Evolutionary conservation across 768 basidiomycete genomes (phyloP), one percentile per base, ranked within the genome.

Genomic region (Sistotremastrum niveocremeum): DNA sequence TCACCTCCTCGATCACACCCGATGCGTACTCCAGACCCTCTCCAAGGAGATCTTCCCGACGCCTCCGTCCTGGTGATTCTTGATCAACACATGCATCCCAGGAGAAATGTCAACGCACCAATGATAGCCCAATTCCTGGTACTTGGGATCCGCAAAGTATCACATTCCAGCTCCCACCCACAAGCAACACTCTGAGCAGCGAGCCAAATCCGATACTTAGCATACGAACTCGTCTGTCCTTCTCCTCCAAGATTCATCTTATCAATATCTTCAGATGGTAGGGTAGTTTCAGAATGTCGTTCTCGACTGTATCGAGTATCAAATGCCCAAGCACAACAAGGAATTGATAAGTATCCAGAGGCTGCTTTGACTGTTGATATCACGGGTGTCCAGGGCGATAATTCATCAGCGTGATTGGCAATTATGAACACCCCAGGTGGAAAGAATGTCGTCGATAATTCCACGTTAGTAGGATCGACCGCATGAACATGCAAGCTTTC

Each of bases 331-430:
- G 83, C 65, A 62, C 93, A 97, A 58, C 94, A 97, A 0, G 94
- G 94, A 46, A 98, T 88, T 4, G 74, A 82, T 39, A 88, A 60
- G 54, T 84, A 85, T 4, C 84, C 85, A 0, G 77, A 73, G 0
- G 79, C 74, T 3, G 58, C 54, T 34, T 71, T 63, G 9, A 81
- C 52, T 1, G 81, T 78, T 0, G 90, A 74, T 4, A 95, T 65
- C 1, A 95, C 72, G 0, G 94, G 88, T 0, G 90, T 60, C 93
- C 93, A 98, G 0, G 94, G 94, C 28, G 93, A 93, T 11, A 98
- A 69, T 54, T 98, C 94, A 64, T 98, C 94, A 0, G 93, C 84
- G 60, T 98, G 94, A 64, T 97, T 97, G 6, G 86, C 90, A 42
- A 98, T 84, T 47, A 98, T 63, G 63, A 95, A 98, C 3, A 69